These are phyloP conservation scores for Picochlorum sp. DNA, from an alignment of 139 green algal genomes.

Conservation along the genomic window DNA sequence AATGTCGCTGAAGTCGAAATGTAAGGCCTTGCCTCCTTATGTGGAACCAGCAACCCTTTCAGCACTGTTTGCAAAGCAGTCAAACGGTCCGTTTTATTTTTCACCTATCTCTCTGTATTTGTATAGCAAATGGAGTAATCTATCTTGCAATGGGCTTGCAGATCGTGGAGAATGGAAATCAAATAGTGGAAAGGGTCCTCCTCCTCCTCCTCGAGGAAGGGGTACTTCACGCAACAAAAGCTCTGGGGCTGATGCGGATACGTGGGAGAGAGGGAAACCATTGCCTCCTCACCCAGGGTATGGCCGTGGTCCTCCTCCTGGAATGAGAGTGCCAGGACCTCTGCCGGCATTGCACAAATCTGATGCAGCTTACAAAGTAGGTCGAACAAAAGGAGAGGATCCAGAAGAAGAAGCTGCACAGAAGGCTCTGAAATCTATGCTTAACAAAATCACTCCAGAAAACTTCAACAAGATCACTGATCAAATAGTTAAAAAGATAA, in stretches of 20 bases:
- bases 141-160: no score
- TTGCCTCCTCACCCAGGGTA: slow-evolving; percentile 32
- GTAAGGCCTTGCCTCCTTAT: no score
- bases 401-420: slow-evolving; percentile 89
- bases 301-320: slow-evolving; percentile 22
- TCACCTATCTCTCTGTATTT: no score
- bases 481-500: slow-evolving; percentile 75
- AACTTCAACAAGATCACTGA: slow-evolving; percentile 85
- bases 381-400: slow-evolving; percentile 51
- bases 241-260: slow-evolving; percentile 32
- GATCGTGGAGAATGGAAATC: slow-evolving; percentile 5
- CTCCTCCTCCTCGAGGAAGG: slow-evolving; percentile 7
- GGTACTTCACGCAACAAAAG: not conserved
- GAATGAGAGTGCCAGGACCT: slow-evolving; percentile 17
- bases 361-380: slow-evolving; percentile 43
- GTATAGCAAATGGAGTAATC: no score
- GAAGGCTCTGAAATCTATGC: slow-evolving; percentile 78
- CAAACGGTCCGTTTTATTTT: no score
- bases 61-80: no score
- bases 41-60: no score
- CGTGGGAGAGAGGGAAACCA: slow-evolving; percentile 40
- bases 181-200: slow-evolving; percentile 7
- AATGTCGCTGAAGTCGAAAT: no score
- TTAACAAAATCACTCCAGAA: slow-evolving; percentile 99
- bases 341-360: slow-evolving; percentile 50